phyloP scores from a whole-genome alignment of 495 filamentous ascomycete genomes.

The Podospora comata region DNA sequence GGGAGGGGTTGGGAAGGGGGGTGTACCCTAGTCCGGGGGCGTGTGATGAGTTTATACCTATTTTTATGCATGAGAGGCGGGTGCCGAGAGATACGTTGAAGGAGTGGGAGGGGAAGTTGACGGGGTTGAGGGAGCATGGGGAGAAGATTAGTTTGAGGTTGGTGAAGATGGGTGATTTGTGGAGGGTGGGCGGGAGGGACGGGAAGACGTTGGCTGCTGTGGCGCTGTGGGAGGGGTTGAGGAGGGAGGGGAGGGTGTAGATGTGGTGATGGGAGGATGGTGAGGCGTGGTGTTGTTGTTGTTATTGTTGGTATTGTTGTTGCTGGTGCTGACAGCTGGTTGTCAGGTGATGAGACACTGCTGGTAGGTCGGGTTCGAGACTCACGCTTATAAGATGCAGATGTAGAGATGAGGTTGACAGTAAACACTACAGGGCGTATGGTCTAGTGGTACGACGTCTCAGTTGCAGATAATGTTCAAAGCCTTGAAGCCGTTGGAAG shows the following conservation, averaged over 20 bases:
- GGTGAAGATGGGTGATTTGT: slow-evolving; percentile 67
- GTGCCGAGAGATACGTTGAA: slow-evolving; percentile 61
- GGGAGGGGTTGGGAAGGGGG: slow-evolving; percentile 48
- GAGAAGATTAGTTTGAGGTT: slow-evolving; percentile 80
- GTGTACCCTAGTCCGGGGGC: slow-evolving; percentile 77
- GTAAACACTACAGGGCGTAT: neutral
- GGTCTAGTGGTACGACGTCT: neutral
- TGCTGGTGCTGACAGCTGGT: too few relatives aligned
- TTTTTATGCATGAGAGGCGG: slow-evolving; percentile 71
- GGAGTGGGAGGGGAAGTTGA: slow-evolving; percentile 70
- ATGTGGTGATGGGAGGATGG: neutral
- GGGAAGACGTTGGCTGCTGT: slow-evolving; percentile 74
- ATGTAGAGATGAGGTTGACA: neutral
- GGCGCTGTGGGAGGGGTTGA: slow-evolving; percentile 72
- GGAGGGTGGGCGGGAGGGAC: slow-evolving; percentile 73
- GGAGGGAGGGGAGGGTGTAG: slow-evolving; percentile 53
- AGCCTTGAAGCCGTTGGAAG: neutral
- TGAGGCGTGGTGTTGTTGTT: neutral
- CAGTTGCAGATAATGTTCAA: neutral
- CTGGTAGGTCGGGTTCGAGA: neutral
- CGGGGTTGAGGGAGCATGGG: slow-evolving; percentile 70
- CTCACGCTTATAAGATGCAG: neutral
- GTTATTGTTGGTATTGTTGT: neutral
- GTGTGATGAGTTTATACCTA: slow-evolving; percentile 78
- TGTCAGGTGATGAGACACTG: neutral